Conservation (phyloP, 768 basidiomycete genomes). For the Boletellus ananas region DNA sequence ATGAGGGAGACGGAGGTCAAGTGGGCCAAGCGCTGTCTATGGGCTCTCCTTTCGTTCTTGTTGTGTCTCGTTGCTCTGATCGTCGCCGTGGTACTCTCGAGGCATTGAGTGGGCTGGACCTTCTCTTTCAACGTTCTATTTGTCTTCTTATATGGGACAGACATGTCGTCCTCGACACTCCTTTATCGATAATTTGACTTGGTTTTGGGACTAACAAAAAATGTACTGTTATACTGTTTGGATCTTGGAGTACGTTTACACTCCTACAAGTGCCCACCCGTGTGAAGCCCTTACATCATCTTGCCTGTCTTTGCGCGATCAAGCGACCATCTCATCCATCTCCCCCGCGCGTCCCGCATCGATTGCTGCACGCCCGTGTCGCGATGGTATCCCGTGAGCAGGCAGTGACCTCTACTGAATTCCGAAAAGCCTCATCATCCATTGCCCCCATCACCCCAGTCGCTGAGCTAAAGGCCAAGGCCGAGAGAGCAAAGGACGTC, state of each 20-base stretch:
- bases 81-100: conserved; percentile 19
- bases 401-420: background rate
- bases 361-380: background rate
- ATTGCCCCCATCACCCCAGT: conserved; percentile 33
- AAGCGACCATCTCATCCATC: no score
- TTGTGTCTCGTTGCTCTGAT: conserved; percentile 34
- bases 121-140: no score
- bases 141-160: background rate
- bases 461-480: conserved; percentile 64
- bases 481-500: conserved; percentile 56
- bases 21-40: conserved; percentile 55
- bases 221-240: conserved; percentile 9
- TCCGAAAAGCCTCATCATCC: conserved; percentile 1
- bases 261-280: background rate
- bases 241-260: background rate
- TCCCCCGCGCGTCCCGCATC: no score
- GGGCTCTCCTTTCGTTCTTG: conserved; percentile 47
- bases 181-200: background rate
- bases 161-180: no score
- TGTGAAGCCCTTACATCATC: no score
- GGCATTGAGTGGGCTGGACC: conserved; percentile 18
- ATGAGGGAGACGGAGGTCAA: conserved; percentile 50
- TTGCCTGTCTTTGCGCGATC: no score
- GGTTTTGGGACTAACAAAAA: background rate
- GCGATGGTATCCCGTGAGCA: conserved; percentile 32